Evolutionary conservation across 1,284 basidiomycete genomes (phyloP), one percentile per base, ranked within the genome.

Genomic region (Limonomyces culmigenus): DNA sequence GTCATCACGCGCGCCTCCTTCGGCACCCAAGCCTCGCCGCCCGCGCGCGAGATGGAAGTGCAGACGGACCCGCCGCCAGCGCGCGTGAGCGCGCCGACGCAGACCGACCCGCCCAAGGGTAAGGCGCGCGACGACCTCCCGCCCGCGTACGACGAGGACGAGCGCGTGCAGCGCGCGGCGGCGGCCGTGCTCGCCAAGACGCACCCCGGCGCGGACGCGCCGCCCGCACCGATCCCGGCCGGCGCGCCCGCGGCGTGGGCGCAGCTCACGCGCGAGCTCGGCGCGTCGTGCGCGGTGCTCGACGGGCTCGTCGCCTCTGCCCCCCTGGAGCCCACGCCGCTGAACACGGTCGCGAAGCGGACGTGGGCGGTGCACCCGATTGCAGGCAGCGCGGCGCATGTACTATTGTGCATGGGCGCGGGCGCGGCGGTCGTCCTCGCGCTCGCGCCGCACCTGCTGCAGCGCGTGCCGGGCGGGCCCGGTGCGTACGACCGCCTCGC

Each of bases 401-500:
- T n/a, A n/a, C n/a, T n/a, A n/a, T n/a, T n/a, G n/a, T n/a, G n/a
- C n/a, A n/a, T n/a, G n/a, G n/a, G n/a, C n/a, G n/a, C n/a, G n/a
- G n/a, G n/a, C n/a, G n/a, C n/a, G n/a, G n/a, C n/a, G n/a, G n/a
- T n/a, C n/a, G n/a, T n/a, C n/a, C n/a, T n/a, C n/a, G n/a, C n/a
- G n/a, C 6, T 32, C 11, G 10, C 30, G 6, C 72, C 72, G 20
- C 66, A 71, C 38, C 66, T 67, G 5, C 67, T 68, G 39, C 68
- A 74, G 39, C 53, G 56, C 25, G 57, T 72, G 2, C 74, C 74
- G 0, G 77, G 78, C n/a, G 70, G 70, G 0, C 62, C 74, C 29
- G 76, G 72, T 12, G 73, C 73, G 43, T 75, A 79, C 45, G 80
- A 85, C 47, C 71, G 80, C n/a, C 63, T 66, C 6, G 75, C 76